Evolutionary conservation across 2,329 filamentous ascomycete genomes (phyloP).

Genomic region (Scleromitrula shiraiana): DNA sequence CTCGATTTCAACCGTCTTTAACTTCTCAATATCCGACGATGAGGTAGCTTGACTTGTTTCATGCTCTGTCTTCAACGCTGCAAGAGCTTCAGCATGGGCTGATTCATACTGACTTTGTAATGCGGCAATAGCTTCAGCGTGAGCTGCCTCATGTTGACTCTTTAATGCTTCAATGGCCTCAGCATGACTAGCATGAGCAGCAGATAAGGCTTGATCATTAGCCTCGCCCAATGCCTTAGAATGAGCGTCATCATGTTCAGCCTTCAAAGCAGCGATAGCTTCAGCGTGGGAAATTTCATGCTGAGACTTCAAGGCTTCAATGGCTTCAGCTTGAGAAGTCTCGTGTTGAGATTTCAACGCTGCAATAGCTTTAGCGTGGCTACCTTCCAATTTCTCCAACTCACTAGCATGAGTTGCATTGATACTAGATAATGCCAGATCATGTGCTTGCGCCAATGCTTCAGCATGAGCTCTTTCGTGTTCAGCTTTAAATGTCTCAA

Average conservation of each 20-base stretch:
- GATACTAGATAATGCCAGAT: slow-evolving; percentile 39
- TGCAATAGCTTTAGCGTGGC: slow-evolving; percentile 37
- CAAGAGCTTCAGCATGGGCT: slow-evolving; percentile 37
- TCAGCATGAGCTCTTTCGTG: slow-evolving; percentile 44
- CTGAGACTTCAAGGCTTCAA: slow-evolving; percentile 28
- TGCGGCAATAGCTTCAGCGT: slow-evolving; percentile 35
- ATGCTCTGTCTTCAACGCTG: slow-evolving; percentile 36
- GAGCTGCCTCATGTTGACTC: slow-evolving; percentile 47
- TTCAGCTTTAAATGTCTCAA: slow-evolving; percentile 36
- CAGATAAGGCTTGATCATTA: slow-evolving; percentile 42
- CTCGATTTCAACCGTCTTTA: slow-evolving; percentile 31
- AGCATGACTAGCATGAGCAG: slow-evolving; percentile 41
- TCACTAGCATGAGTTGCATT: slow-evolving; percentile 41
- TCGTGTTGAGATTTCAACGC: slow-evolving; percentile 37
- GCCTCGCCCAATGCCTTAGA: slow-evolving; percentile 50
- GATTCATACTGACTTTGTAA: too few relatives aligned
- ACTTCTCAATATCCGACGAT: slow-evolving; percentile 17
- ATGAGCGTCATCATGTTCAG: slow-evolving; percentile 39
- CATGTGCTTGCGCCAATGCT: slow-evolving; percentile 49
- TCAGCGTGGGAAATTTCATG: slow-evolving; percentile 36
- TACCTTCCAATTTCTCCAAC: slow-evolving; percentile 47
- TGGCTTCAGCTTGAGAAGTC: slow-evolving; percentile 46
- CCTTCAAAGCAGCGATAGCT: slow-evolving; percentile 34
- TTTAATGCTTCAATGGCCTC: slow-evolving; percentile 44
- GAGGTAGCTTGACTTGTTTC: slow-evolving; percentile 33